Conservation (phyloP, 2,329 filamentous ascomycete species). For the Leptographium flavum region DNA sequence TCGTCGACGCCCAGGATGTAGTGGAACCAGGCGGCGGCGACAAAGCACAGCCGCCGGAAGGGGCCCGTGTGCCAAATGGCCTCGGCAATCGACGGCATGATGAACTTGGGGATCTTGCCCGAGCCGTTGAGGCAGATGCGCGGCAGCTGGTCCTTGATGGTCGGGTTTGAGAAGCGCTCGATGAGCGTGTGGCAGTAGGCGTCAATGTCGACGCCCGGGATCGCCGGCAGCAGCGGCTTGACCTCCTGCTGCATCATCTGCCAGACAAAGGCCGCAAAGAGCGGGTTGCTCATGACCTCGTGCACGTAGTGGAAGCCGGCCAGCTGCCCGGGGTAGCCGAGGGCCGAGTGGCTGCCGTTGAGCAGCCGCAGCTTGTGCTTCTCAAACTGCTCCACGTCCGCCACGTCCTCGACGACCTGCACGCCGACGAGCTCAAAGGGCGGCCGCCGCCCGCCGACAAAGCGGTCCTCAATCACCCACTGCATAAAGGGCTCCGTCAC, state of each 20-base stretch:
- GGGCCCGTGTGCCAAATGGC: conserved; percentile 29
- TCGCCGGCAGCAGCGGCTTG: conserved; percentile 35
- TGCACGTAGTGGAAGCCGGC: conserved; percentile 40
- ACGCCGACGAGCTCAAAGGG: conserved; percentile 37
- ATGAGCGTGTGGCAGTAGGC: conserved; percentile 37
- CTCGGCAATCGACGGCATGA: conserved; percentile 32
- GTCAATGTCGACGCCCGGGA: conserved; percentile 34
- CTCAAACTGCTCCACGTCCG: conserved; percentile 38
- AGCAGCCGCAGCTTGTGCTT: conserved; percentile 42
- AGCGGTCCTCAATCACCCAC: conserved; percentile 40
- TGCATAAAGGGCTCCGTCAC: conserved; percentile 42
- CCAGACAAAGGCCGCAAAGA: conserved; percentile 32
- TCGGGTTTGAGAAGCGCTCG: conserved; percentile 40
- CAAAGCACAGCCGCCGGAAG: conserved; percentile 32
- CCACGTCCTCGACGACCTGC: conserved; percentile 35
- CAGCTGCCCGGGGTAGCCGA: conserved; percentile 35
- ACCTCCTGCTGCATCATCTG: conserved; percentile 42
- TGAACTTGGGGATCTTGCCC: conserved; percentile 39
- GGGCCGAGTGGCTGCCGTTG: conserved; percentile 36
- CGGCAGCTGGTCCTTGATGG: conserved; percentile 39
- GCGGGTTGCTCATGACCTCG: conserved; percentile 34
- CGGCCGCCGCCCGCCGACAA: conserved; percentile 34
- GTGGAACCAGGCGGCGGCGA: conserved; percentile 33
- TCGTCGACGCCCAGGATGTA: conserved; percentile 37
- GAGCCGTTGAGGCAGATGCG: conserved; percentile 36